These are phyloP conservation scores for Scedosporium apiospermum DNA, from an alignment of 2,329 filamentous ascomycete species.

Conservation along the genomic window DNA sequence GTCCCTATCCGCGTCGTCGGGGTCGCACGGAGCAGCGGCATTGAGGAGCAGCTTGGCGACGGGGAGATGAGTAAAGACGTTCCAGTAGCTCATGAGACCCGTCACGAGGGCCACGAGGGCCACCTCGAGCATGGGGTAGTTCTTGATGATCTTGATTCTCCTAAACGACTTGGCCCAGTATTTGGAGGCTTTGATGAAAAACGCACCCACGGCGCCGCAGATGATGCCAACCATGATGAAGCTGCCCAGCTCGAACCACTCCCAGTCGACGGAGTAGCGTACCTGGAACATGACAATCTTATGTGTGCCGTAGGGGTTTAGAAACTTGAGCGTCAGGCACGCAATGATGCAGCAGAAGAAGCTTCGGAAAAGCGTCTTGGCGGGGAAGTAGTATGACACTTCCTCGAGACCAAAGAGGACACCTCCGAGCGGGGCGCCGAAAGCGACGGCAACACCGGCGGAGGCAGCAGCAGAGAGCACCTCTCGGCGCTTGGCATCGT, in stretches of 20 bases:
- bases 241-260: conserved; percentile 77
- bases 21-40: conserved; percentile 77
- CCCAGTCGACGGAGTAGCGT: conserved; percentile 83
- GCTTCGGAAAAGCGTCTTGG: conserved; percentile 92
- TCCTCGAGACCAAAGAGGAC: conserved; percentile 92
- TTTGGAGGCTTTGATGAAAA: conserved; percentile 94
- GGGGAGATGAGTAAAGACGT: conserved; percentile 75
- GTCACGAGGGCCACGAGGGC: conserved; percentile 78
- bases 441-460: conserved; percentile 86
- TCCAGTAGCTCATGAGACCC: conserved; percentile 86
- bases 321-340: conserved; percentile 82
- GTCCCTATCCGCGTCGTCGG: conserved; percentile 52
- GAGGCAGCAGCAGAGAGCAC: conserved; percentile 88
- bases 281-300: conserved; percentile 98
- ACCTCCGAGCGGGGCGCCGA: conserved; percentile 78
- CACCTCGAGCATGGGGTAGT: conserved; percentile 77
- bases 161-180: conserved; percentile 86
- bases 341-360: conserved; percentile 98
- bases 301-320: conserved; percentile 90
- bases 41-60: conserved; percentile 88
- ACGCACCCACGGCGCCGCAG: conserved; percentile 73
- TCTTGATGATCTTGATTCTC: conserved; percentile 69
- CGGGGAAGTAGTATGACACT: conserved; percentile 94
- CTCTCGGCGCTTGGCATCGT: conserved; percentile 89
- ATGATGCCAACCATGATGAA: conserved; percentile 83